These are phyloP conservation scores for Phlebiopsis gigantea DNA, from an alignment of 768 basidiomycete genomes.

Conservation along the genomic window DNA sequence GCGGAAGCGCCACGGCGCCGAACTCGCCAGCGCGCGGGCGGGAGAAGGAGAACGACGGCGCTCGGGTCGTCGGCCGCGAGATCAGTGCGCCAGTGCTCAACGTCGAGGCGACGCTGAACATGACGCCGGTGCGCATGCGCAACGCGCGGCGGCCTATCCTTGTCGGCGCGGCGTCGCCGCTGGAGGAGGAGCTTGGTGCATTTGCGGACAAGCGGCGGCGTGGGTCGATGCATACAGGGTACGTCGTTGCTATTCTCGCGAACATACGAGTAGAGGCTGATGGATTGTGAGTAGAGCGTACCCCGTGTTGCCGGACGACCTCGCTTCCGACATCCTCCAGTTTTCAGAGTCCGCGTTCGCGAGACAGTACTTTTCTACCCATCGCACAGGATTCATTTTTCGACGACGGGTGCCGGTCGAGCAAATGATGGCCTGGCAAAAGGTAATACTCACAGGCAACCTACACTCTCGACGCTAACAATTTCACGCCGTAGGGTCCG, in stretches of 20 bases:
- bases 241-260: background rate
- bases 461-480: no score
- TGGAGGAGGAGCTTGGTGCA: conserved; percentile 7
- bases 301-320: conserved; percentile 73
- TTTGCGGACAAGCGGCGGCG: conserved; percentile 19
- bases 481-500: conserved; percentile 40
- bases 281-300: conserved; percentile 49
- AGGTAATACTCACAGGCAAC: no score
- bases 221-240: conserved; percentile 62
- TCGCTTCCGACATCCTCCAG: conserved; percentile 80
- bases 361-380: conserved; percentile 82
- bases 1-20: conserved; percentile 2
- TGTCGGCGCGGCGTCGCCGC: conserved; percentile 32
- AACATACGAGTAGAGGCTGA: background rate
- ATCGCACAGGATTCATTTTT: conserved; percentile 86
- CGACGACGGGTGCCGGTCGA: conserved; percentile 74
- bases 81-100: conserved; percentile 71
- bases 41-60: conserved; percentile 1
- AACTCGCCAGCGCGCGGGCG: background rate
- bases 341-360: conserved; percentile 87
- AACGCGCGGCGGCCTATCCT: conserved; percentile 57
- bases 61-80: conserved; percentile 42
- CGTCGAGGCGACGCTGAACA: conserved; percentile 63
- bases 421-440: conserved; percentile 92
- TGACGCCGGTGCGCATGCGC: conserved; percentile 73